Evolutionary conservation across 2,329 filamentous ascomycete genomes (phyloP).

Genomic region (Bipolaris oryzae): DNA sequence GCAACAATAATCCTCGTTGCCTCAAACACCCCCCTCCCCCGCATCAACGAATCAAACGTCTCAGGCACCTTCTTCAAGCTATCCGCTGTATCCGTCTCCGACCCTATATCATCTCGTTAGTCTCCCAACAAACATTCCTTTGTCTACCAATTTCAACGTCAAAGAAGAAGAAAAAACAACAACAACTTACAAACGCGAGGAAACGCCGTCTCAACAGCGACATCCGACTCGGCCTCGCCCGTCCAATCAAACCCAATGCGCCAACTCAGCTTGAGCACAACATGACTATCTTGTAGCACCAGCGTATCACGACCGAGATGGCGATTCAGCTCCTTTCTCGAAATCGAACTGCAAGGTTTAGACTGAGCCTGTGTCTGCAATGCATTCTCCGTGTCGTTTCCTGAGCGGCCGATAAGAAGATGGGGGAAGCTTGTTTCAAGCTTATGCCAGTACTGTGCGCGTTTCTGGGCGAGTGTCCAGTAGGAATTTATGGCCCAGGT

Average conservation of each 20-base stretch:
- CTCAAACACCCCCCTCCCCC: slow-evolving; percentile 60
- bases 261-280: slow-evolving; percentile 65
- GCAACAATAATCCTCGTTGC: slow-evolving; percentile 66
- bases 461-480: slow-evolving; percentile 64
- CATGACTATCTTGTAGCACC: slow-evolving; percentile 44
- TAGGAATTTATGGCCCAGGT: slow-evolving; percentile 73
- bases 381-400: slow-evolving; percentile 28
- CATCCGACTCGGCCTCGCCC: slow-evolving; percentile 68
- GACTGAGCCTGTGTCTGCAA: slow-evolving; percentile 18
- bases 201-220: slow-evolving; percentile 62
- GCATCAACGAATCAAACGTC: slow-evolving; percentile 66
- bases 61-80: slow-evolving; percentile 63
- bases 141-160: too few relatives aligned
- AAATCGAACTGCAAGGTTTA: slow-evolving; percentile 23
- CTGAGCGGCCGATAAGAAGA: slow-evolving; percentile 25
- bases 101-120: slow-evolving; percentile 50
- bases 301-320: slow-evolving; percentile 44
- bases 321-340: slow-evolving; percentile 58
- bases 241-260: slow-evolving; percentile 73
- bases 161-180: not conserved
- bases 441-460: slow-evolving; percentile 67
- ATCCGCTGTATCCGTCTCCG: slow-evolving; percentile 62
- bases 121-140: not conserved
- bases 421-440: slow-evolving; percentile 57
- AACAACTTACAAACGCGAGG: slow-evolving; percentile 69